Conservation (phyloP, 2,329 filamentous ascomycete species). For the Samsoniella hepiali region DNA sequence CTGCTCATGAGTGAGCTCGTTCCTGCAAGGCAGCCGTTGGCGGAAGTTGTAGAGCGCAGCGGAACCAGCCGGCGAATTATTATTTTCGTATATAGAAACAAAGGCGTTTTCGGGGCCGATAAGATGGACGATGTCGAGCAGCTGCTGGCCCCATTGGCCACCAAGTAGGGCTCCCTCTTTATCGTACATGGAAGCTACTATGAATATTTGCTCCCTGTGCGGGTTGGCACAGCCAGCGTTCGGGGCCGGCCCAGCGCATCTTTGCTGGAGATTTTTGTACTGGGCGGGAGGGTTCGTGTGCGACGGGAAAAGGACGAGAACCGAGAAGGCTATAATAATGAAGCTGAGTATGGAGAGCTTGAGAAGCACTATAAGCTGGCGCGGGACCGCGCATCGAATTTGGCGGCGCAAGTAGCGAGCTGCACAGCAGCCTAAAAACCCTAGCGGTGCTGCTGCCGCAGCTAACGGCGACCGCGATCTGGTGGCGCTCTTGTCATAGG, state of each 20-base stretch:
- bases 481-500: constrained; percentile 9
- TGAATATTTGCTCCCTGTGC: constrained; percentile 64
- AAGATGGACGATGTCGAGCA: constrained; percentile 61
- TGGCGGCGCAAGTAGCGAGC: constrained; percentile 10
- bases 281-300: constrained; percentile 41
- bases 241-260: constrained; percentile 29
- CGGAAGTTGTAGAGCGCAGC: constrained; percentile 53
- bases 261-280: constrained; percentile 32
- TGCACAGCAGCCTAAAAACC: constrained; percentile 3
- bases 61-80: constrained; percentile 56
- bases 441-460: background rate
- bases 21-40: constrained; percentile 41
- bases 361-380: constrained; percentile 18
- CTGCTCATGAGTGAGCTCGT: constrained; percentile 57
- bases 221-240: constrained; percentile 37
- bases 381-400: background rate
- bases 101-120: constrained; percentile 67
- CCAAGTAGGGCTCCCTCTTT: constrained; percentile 55
- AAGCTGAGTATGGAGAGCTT: constrained; percentile 29
- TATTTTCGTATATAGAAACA: constrained; percentile 71
- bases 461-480: constrained; percentile 12
- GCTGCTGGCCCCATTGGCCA: constrained; percentile 60
- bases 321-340: constrained; percentile 31
- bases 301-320: constrained; percentile 40
- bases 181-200: constrained; percentile 69